Evolutionary conservation across 2,329 filamentous ascomycete species (phyloP).

Genomic region (Albifimbria verrucaria): DNA sequence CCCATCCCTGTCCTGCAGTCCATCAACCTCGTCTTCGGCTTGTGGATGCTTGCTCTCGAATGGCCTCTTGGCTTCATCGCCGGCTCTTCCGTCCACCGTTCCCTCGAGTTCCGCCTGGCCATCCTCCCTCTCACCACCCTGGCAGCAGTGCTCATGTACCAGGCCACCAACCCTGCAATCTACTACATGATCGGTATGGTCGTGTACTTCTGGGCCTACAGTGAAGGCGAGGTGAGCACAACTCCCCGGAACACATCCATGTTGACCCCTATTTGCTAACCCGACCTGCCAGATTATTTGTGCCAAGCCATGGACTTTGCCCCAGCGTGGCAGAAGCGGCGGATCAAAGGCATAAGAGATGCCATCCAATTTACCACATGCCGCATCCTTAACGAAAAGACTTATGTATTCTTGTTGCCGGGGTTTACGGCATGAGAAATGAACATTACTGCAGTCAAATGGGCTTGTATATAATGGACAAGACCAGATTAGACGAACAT

Average conservation of each 20-base stretch:
- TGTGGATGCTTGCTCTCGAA: constrained; percentile 80
- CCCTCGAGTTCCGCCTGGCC: constrained; percentile 80
- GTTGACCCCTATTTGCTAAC: constrained; percentile 5
- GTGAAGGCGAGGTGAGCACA: constrained; percentile 83
- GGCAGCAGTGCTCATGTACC: constrained; percentile 76
- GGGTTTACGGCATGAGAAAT: neutral
- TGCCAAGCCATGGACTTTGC: constrained; percentile 67
- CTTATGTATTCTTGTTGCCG: too few relatives aligned
- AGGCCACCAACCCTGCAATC: constrained; percentile 85
- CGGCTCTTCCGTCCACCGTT: constrained; percentile 75
- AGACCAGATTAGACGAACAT: neutral
- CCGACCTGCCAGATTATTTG: constrained; percentile 56
- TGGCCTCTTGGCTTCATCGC: constrained; percentile 82
- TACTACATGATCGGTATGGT: constrained; percentile 86
- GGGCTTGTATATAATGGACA: neutral
- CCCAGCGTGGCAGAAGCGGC: constrained; percentile 44
- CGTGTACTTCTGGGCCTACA: constrained; percentile 96
- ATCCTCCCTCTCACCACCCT: constrained; percentile 77
- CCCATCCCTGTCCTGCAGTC: constrained; percentile 86
- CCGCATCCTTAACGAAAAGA: too few relatives aligned
- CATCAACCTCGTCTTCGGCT: constrained; percentile 79
- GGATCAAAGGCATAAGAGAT: constrained; percentile 3
- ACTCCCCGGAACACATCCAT: too few relatives aligned
- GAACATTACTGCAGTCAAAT: neutral
- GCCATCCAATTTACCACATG: too few relatives aligned